phyloP scores from a whole-genome alignment of 192 early-diverging fungal species.

The Backusella psychrophila region DNA sequence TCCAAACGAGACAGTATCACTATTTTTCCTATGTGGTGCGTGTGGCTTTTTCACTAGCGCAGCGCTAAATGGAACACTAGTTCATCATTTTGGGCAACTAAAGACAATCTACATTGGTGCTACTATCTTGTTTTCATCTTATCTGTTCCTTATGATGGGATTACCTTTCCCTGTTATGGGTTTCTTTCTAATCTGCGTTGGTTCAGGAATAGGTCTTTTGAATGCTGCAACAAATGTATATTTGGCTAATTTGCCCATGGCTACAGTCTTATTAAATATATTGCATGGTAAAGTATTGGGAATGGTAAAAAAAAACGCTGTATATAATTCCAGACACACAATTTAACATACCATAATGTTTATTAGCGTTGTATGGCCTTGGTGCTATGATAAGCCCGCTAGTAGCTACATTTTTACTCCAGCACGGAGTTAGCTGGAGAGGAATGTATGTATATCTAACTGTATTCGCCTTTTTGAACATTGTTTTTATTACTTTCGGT shows the following conservation, averaged over 20 bases:
- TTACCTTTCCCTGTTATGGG: slow-evolving; percentile 19
- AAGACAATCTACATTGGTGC: slow-evolving; percentile 18
- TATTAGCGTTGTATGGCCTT: slow-evolving; percentile 31
- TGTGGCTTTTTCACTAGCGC: slow-evolving; percentile 26
- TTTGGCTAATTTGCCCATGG: slow-evolving; percentile 18
- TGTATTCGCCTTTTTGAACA: slow-evolving; percentile 14
- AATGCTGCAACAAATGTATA: slow-evolving; percentile 31
- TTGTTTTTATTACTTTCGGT: slow-evolving; percentile 15
- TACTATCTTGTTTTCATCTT: background rate
- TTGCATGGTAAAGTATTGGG: slow-evolving; percentile 26
- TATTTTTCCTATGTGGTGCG: slow-evolving; percentile 24
- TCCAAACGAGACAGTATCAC: slow-evolving; percentile 21
- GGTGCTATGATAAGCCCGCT: slow-evolving; percentile 37
- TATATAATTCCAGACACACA: background rate
- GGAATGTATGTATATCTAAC: slow-evolving; percentile 21
- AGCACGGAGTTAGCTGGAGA: slow-evolving; percentile 19
- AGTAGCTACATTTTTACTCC: slow-evolving; percentile 22
- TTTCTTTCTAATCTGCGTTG: slow-evolving; percentile 19
- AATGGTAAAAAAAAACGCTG: background rate
- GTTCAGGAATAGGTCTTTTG: slow-evolving; percentile 22
- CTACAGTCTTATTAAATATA: slow-evolving; percentile 24
- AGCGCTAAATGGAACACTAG: slow-evolving; percentile 23
- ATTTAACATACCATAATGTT: background rate
- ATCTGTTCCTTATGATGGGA: slow-evolving; percentile 18
- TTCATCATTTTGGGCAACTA: slow-evolving; percentile 15